Percentiles rank a stretch among this genome's conserved stretches.
These are phyloP conservation scores for Ceratonia siliqua DNA, from an alignment of 306 rosid genomes.

Conservation along the genomic window DNA sequence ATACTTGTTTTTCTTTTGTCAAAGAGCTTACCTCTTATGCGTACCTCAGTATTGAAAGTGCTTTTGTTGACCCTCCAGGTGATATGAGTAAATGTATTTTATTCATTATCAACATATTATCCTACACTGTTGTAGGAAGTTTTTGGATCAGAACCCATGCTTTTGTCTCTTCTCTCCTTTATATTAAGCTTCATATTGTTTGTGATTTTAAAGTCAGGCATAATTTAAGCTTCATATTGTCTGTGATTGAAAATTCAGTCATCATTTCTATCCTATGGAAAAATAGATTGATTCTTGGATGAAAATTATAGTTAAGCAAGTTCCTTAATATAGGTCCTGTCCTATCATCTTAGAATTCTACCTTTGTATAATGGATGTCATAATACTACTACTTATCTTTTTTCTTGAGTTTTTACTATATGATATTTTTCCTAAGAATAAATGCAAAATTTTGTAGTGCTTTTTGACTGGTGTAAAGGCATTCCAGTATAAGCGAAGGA, in stretches of 20 bases:
- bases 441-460: conserved; percentile 57
- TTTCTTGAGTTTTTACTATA: conserved; percentile 14
- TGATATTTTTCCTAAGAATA: conserved; percentile 21
- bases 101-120: conserved; percentile 6
- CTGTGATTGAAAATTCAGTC: conserved; percentile 5
- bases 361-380: background rate
- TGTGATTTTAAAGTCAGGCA: conserved; percentile 10
- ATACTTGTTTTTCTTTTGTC: conserved; percentile 19
- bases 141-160: conserved; percentile 1
- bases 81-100: conserved; percentile 5
- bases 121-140: background rate
- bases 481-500: conserved; percentile 65
- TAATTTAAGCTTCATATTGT: conserved; percentile 7
- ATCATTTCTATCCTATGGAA: background rate
- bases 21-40: conserved; percentile 17
- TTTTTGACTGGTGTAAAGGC: conserved; percentile 89
- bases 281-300: background rate
- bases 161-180: conserved; percentile 3
- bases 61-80: background rate
- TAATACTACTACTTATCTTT: background rate
- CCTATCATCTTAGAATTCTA: background rate
- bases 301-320: conserved; percentile 1
- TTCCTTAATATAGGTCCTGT: background rate
- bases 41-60: conserved; percentile 5
- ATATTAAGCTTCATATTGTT: conserved; percentile 3